phyloP scores from a whole-genome alignment of 352 stramenopile species.

The Globisporangium lucens region DNA sequence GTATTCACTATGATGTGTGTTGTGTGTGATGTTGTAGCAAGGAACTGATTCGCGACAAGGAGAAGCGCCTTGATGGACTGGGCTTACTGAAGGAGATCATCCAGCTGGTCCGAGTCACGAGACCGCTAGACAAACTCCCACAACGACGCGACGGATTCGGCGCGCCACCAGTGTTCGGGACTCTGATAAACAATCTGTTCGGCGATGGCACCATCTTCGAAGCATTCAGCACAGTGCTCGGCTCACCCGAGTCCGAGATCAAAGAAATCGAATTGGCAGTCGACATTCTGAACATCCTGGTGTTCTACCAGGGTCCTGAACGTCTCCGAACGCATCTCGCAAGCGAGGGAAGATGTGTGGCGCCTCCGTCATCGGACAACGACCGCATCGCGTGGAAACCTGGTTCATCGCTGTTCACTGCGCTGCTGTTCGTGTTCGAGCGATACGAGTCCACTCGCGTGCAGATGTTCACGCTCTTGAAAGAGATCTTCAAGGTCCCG shows the following conservation, averaged over 20 bases:
- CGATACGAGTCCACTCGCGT: conserved; percentile 56
- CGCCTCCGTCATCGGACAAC: conserved; percentile 52
- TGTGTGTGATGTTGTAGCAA: conserved; percentile 33
- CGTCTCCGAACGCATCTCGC: conserved; percentile 61
- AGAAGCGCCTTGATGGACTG: conserved; percentile 47
- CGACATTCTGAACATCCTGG: conserved; percentile 68
- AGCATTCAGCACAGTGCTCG: conserved; percentile 46
- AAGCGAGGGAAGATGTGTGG: conserved; percentile 66
- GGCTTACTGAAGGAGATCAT: conserved; percentile 72
- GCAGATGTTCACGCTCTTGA: conserved; percentile 63
- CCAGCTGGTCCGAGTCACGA: conserved; percentile 56
- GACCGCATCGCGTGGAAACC: conserved; percentile 61
- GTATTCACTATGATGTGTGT: neutral
- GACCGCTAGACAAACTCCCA: conserved; percentile 56
- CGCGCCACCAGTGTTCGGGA: conserved; percentile 49
- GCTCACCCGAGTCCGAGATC: conserved; percentile 37
- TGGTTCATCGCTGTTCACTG: conserved; percentile 70
- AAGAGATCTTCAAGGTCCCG: conserved; percentile 72
- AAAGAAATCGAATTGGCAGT: conserved; percentile 49
- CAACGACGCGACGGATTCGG: conserved; percentile 59
- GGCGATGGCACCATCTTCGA: conserved; percentile 59
- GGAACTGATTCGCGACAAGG: conserved; percentile 33
- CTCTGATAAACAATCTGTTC: conserved; percentile 67
- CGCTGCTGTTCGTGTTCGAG: conserved; percentile 66
- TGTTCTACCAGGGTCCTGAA: conserved; percentile 73